Evolutionary conservation across 2,329 filamentous ascomycete genomes (phyloP).

Genomic region (Clarireedia sp.): DNA sequence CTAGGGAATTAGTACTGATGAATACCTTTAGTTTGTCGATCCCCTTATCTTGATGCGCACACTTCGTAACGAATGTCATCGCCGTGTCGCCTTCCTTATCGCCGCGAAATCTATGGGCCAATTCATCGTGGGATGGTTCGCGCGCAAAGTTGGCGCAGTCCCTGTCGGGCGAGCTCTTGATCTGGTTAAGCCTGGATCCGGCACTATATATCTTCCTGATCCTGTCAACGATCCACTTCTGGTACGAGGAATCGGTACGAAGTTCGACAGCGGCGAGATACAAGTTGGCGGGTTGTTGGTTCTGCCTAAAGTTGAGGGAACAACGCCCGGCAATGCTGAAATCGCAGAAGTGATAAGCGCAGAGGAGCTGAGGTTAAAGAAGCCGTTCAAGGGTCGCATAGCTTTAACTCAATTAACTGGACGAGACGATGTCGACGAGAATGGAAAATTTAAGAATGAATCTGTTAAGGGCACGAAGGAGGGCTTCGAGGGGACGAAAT

Average conservation of each 20-base stretch:
- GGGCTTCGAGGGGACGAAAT: conserved; percentile 69
- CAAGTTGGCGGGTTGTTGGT: conserved; percentile 79
- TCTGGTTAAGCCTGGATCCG: conserved; percentile 68
- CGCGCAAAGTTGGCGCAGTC: conserved; percentile 77
- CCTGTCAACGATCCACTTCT: conserved; percentile 65
- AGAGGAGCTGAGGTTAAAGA: conserved; percentile 79
- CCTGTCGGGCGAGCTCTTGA: conserved; percentile 93
- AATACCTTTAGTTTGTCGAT: conserved; percentile 69
- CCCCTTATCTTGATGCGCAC: conserved; percentile 89
- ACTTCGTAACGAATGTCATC: conserved; percentile 72
- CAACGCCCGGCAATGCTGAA: conserved; percentile 63
- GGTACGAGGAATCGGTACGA: conserved; percentile 62
- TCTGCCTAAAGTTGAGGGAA: conserved; percentile 73
- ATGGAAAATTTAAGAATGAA: conserved; percentile 35
- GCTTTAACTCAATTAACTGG: conserved; percentile 77
- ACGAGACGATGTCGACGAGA: conserved; percentile 59
- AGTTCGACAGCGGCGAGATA: conserved; percentile 66
- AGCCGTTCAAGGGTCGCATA: conserved; percentile 71
- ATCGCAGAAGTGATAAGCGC: conserved; percentile 74
- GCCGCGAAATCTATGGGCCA: conserved; percentile 93
- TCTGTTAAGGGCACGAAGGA: conserved; percentile 12
- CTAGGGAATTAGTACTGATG: conserved; percentile 5
- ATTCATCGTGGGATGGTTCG: conserved; percentile 79
- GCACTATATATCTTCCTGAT: conserved; percentile 82
- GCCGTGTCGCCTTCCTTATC: conserved; percentile 85